phyloP scores from a whole-genome alignment of 2,329 filamentous ascomycete species.

The Bretziella fagacearum region DNA sequence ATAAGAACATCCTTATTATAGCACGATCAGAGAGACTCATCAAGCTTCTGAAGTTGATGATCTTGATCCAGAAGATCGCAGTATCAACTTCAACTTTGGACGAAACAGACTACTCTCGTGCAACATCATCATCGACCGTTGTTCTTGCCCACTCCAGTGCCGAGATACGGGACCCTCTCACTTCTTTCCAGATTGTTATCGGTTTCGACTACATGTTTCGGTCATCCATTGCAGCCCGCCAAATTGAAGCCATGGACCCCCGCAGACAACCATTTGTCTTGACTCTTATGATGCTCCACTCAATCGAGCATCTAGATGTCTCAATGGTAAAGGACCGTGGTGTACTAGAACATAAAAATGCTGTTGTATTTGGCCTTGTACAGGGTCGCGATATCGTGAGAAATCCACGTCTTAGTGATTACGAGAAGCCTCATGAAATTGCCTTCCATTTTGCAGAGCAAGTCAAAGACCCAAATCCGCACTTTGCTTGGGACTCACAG shows the following conservation, averaged over 20 bases:
- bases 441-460: conserved; percentile 32
- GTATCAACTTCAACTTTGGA: conserved; percentile 22
- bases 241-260: conserved; percentile 15
- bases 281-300: conserved; percentile 32
- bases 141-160: conserved; percentile 28
- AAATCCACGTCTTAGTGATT: conserved; percentile 24
- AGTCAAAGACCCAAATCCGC: conserved; percentile 24
- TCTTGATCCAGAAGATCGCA: conserved; percentile 25
- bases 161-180: conserved; percentile 22
- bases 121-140: conserved; percentile 24
- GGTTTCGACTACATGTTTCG: conserved; percentile 36
- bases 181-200: conserved; percentile 33
- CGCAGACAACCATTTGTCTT: conserved; percentile 29
- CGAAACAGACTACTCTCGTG: conserved; percentile 19
- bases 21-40: conserved; percentile 33
- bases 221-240: conserved; percentile 21
- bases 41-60: conserved; percentile 34
- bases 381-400: conserved; percentile 24
- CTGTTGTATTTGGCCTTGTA: conserved; percentile 25
- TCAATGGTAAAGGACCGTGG: conserved; percentile 24
- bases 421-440: conserved; percentile 28
- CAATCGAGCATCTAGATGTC: conserved; percentile 39
- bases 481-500: conserved; percentile 31
- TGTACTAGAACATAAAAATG: conserved; percentile 31
- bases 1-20: conserved; percentile 36